Conservation (phyloP, 179 eudicot genomes). For the Beta lomatogona region DNA sequence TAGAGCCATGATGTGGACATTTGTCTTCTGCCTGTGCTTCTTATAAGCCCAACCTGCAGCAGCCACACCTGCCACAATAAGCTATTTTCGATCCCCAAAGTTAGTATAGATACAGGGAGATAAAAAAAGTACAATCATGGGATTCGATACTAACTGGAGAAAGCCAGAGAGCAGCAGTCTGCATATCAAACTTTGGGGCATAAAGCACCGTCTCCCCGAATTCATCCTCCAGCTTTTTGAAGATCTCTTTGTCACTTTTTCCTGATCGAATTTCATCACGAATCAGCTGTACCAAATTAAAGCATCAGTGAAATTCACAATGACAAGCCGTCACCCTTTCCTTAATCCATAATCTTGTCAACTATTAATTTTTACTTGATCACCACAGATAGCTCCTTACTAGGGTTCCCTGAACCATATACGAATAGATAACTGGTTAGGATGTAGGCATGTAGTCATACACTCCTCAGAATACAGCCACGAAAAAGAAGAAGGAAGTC, state of each 20-base stretch:
- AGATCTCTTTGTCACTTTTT: constrained; percentile 84
- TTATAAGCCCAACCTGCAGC: constrained; percentile 88
- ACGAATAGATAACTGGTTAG: not conserved
- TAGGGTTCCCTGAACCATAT: not conserved
- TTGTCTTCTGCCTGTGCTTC: constrained; percentile 73
- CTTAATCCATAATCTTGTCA: not conserved
- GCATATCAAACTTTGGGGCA: constrained; percentile 87
- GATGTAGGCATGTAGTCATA: not conserved
- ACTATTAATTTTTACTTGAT: not conserved
- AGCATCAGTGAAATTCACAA: constrained; percentile 4
- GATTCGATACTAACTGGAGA: constrained; percentile 68
- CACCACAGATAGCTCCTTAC: not conserved
- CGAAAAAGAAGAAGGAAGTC: not conserved
- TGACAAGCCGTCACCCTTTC: not conserved
- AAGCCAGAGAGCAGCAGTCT: constrained; percentile 94
- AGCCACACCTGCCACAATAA: constrained; percentile 78
- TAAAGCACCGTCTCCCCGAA: constrained; percentile 93
- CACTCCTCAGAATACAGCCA: not conserved
- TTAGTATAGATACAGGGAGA: not conserved
- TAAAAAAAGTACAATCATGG: not conserved
- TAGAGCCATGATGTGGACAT: constrained; percentile 89
- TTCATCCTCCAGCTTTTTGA: constrained; percentile 91
- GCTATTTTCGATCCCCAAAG: constrained; percentile 42
- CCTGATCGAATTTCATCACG: constrained; percentile 93
- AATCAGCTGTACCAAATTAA: constrained; percentile 59